These are phyloP conservation scores for Terana coerulea DNA, from an alignment of 768 basidiomycete genomes.

Conservation along the genomic window DNA sequence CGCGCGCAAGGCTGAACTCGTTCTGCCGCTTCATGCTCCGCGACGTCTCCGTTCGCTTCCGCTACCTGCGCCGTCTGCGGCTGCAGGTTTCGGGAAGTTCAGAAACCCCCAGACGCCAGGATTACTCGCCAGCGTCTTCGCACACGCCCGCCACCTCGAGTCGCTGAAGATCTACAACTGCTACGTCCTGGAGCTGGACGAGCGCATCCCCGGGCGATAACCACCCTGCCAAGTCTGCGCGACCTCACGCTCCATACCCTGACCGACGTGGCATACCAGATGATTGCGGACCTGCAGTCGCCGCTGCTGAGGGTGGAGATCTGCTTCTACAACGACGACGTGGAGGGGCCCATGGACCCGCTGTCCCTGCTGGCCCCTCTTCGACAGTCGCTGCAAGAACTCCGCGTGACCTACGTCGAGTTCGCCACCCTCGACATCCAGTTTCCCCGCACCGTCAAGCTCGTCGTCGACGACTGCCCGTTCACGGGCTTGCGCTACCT, in stretches of 20 bases:
- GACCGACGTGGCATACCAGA: not conserved
- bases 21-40: slow-evolving; percentile 4
- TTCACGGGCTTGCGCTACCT: not conserved
- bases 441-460: not conserved
- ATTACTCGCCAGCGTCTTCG: not conserved
- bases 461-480: not conserved
- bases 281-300: not conserved
- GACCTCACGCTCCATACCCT: not conserved
- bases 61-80: not conserved
- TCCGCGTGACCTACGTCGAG: slow-evolving; percentile 1
- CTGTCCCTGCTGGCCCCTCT: not conserved
- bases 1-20: not conserved
- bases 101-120: not conserved
- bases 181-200: not conserved
- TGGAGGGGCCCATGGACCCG: not conserved
- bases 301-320: not conserved
- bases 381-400: not conserved
- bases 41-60: slow-evolving; percentile 1
- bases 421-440: not conserved
- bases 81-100: not conserved
- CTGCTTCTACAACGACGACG: not conserved
- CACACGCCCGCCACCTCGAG: slow-evolving; percentile 1
- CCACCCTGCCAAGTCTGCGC: not conserved
- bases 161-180: not conserved
- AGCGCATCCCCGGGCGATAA: not conserved